Base-by-base conservation (phyloP, 2,329 filamentous ascomycete genomes). In the Aspergillus intermedius region DNA sequence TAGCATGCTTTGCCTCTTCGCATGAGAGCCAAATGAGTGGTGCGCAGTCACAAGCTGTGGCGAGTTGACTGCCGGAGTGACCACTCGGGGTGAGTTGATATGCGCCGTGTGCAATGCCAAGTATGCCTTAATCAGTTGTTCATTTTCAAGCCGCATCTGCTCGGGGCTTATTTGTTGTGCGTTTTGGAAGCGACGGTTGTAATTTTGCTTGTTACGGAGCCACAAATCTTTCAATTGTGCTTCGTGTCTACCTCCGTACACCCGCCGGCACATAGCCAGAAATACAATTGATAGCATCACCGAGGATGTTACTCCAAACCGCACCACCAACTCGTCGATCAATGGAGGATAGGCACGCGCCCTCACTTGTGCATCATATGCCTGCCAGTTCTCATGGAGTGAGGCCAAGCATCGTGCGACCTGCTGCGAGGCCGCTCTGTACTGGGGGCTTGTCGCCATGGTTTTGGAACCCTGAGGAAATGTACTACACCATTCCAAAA, bases 251-350 rank as follows among this genome's bases (percentile, higher is more conserved):
- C 30, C 17, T 2, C 52, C 56, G 25, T 55, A 58, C 9, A 69
- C 42, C 37, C 57, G 54, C 8, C 67, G 64, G 43, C 57, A 62
- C n/a, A 61, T 56, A 7, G 61, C 62, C 12, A 57, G 45, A 48
- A 83, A 84, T 3, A 81, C 64, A 23, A 81, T 75, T 1, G 62
- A 64, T 55, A 82, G 78, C 5, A 86, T 64, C 1, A 75, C 69
- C 0, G 67, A 60, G 0, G 82, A 85, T 6, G 60, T 61, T 10
- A 84, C 61, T 5, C 62, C 59, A 32, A 85, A 69, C 10, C 64
- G 55, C n/a, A 62, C 59, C 4, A 72, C 61, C 23, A 86, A 64
- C 56, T 86, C 82, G 46, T 74, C 71, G 30, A 79, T 73, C n/a
- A 82, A 64, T 4, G 81, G 77, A 3, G 82, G 82, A 54, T 74